Evolutionary conservation across 441 rosid genomes (phyloP).

Genomic region (Manihot esculenta): DNA sequence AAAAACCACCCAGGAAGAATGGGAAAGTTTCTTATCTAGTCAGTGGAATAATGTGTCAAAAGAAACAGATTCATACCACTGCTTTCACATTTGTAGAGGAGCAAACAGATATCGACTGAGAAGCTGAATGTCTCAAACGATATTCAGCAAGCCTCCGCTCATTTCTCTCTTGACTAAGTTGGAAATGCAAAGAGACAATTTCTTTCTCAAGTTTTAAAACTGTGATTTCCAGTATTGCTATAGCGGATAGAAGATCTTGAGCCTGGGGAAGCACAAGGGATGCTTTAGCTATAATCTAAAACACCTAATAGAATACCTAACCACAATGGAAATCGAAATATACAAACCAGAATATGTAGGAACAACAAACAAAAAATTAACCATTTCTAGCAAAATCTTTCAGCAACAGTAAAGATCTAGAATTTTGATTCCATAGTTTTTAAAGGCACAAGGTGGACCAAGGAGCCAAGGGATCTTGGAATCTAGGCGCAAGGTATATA

Average conservation of each 20-base stretch:
- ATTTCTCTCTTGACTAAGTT: slow-evolving; percentile 81
- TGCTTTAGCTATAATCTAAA: slow-evolving; percentile 11
- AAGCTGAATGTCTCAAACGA: slow-evolving; percentile 49
- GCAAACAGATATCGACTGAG: slow-evolving; percentile 40
- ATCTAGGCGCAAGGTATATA: too few relatives aligned
- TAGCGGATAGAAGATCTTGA: slow-evolving; percentile 66
- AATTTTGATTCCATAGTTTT: too few relatives aligned
- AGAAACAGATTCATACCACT: slow-evolving; percentile 25
- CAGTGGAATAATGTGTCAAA: background rate
- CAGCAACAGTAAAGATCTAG: too few relatives aligned
- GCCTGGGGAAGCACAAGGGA: slow-evolving; percentile 41
- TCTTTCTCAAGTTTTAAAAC: slow-evolving; percentile 82
- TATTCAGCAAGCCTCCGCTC: slow-evolving; percentile 81
- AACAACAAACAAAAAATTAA: background rate
- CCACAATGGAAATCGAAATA: background rate
- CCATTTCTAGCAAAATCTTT: too few relatives aligned
- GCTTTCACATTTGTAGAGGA: slow-evolving; percentile 23
- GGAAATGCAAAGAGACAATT: slow-evolving; percentile 58
- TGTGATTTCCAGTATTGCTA: slow-evolving; percentile 61
- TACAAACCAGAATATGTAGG: slow-evolving; percentile 8
- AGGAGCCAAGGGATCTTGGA: too few relatives aligned
- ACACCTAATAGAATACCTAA: background rate
- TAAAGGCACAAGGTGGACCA: too few relatives aligned
- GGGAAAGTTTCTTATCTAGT: background rate
- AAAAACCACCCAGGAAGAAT: background rate